A percentile compares a stretch with the other conserved stretches of the same genome.
Conservation (phyloP, 1,139 yeast genomes). For the Meyerozyma carpophila region DNA sequence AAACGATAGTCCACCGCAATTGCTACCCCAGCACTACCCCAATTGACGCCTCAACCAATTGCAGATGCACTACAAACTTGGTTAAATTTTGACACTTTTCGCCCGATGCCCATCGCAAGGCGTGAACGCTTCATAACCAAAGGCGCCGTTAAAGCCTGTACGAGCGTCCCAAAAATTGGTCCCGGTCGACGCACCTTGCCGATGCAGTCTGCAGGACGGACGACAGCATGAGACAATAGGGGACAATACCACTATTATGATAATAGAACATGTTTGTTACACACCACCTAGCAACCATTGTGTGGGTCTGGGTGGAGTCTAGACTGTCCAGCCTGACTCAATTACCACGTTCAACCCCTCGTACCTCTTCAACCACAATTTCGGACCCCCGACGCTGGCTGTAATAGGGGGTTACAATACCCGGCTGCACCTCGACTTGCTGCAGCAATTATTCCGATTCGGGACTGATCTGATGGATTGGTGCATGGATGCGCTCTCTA, state of each 20-base stretch:
- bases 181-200: not conserved
- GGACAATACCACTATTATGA: not conserved
- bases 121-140: too few relatives aligned
- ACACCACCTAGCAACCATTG: constrained; percentile 1
- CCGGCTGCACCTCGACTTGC: not conserved
- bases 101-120: too few relatives aligned
- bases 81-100: too few relatives aligned
- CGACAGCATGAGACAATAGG: not conserved
- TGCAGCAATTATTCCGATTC: constrained; percentile 1
- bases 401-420: not conserved
- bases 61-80: too few relatives aligned
- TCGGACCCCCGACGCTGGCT: not conserved
- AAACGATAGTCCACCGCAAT: too few relatives aligned
- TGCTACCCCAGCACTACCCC: too few relatives aligned
- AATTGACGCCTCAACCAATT: too few relatives aligned
- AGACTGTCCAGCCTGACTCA: too few relatives aligned
- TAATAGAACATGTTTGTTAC: not conserved
- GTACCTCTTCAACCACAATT: not conserved
- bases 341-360: not conserved
- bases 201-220: not conserved
- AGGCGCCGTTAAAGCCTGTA: not conserved
- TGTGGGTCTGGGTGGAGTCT: not conserved
- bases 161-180: not conserved
- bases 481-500: not conserved
- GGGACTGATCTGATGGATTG: not conserved